Evolutionary conservation across 2,329 filamentous ascomycete genomes (phyloP).

Genomic region (Fusarium buxicola): DNA sequence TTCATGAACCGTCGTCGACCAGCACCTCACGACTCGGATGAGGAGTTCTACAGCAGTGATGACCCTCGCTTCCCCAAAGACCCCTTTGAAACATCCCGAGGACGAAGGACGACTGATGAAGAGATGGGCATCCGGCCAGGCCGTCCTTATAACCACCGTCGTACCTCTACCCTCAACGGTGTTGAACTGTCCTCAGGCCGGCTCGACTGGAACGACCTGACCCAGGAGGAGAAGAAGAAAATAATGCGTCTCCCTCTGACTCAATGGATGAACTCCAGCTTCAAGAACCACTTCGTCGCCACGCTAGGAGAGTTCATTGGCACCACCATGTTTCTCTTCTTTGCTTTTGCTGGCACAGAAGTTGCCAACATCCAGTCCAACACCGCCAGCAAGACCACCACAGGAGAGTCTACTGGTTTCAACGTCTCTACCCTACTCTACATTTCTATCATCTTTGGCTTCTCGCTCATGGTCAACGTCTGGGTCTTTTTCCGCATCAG

Average conservation of each 20-base stretch:
- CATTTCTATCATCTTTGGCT: constrained; percentile 56
- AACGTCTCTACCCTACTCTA: constrained; percentile 57
- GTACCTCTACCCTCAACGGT: constrained; percentile 27
- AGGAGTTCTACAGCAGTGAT: constrained; percentile 39
- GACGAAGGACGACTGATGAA: constrained; percentile 39
- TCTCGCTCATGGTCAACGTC: constrained; percentile 59
- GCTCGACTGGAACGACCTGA: constrained; percentile 55
- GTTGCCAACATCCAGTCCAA: constrained; percentile 55
- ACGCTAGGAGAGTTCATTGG: constrained; percentile 55
- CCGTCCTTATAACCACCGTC: constrained; percentile 14
- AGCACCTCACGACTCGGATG: constrained; percentile 42
- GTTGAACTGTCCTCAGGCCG: constrained; percentile 37
- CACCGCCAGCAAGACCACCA: constrained; percentile 52
- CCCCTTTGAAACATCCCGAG: constrained; percentile 23
- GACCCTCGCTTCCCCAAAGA: constrained; percentile 33
- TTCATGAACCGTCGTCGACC: constrained; percentile 39
- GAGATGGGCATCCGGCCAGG: constrained; percentile 36
- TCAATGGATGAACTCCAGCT: constrained; percentile 59
- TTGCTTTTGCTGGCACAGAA: constrained; percentile 56
- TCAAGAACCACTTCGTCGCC: constrained; percentile 59
- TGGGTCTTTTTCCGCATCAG: constrained; percentile 62
- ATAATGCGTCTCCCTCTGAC: constrained; percentile 59
- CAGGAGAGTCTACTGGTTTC: constrained; percentile 57
- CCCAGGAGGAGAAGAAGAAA: constrained; percentile 54
- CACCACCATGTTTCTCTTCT: constrained; percentile 58